Conservation (phyloP, 2,329 filamentous ascomycete genomes). For the Paramyrothecium roridum region DNA sequence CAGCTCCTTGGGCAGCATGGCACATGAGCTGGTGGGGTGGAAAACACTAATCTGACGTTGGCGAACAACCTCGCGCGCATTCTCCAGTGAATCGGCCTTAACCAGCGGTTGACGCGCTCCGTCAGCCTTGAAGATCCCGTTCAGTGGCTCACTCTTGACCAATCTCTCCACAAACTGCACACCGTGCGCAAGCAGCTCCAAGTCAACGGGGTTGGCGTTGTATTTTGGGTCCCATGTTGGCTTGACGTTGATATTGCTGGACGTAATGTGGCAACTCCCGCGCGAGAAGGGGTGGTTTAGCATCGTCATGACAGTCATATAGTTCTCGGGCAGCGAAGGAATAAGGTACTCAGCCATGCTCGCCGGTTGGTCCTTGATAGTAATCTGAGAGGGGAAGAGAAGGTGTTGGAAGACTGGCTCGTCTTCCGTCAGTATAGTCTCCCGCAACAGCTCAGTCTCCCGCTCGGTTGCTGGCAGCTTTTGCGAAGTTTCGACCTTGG, state of each 20-base stretch:
- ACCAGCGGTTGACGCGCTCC: conserved; percentile 25
- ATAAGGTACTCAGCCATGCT: conserved; percentile 17
- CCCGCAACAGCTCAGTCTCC: conserved; percentile 14
- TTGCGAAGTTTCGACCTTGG: conserved; percentile 5
- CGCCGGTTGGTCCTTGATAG: conserved; percentile 19
- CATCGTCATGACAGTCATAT: conserved; percentile 52
- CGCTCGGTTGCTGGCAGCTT: conserved; percentile 11
- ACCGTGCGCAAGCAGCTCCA: conserved; percentile 18
- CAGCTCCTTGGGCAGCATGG: conserved; percentile 42
- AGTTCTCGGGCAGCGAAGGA: conserved; percentile 35
- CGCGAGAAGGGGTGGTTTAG: conserved; percentile 60
- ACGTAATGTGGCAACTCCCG: conserved; percentile 55
- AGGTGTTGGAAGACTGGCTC: conserved; percentile 30
- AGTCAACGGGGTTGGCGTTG: conserved; percentile 52
- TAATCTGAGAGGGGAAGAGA: conserved; percentile 27
- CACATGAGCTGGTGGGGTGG: conserved; percentile 47
- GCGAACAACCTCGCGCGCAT: conserved; percentile 30
- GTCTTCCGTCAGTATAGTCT: conserved; percentile 19
- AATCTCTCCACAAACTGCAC: background rate
- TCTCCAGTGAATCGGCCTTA: conserved; percentile 21
- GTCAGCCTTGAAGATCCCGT: conserved; percentile 30
- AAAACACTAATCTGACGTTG: conserved; percentile 33
- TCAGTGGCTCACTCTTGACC: conserved; percentile 23
- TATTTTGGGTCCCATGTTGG: conserved; percentile 54
- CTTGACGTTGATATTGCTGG: conserved; percentile 33